A percentile compares a stretch with the other conserved stretches of the same genome.
These are phyloP conservation scores for Helichrysum umbraculigerum DNA, from an alignment of 129 eudicot genomes.

Conservation along the genomic window DNA sequence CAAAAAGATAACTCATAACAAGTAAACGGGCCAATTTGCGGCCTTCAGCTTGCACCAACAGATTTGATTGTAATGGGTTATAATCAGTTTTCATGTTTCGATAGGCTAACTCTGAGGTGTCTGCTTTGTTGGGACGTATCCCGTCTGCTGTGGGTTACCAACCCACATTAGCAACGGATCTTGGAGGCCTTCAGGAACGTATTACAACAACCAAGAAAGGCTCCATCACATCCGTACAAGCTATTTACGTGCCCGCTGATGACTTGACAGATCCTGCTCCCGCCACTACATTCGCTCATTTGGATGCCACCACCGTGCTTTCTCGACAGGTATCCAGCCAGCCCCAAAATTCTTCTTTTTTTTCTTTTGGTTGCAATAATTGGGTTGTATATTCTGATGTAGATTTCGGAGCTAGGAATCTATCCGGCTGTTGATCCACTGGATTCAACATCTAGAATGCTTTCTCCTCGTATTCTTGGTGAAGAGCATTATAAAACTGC, in stretches of 20 bases:
- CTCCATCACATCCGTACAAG: conserved; percentile 96
- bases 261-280: conserved; percentile 99
- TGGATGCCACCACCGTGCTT: conserved; percentile 99
- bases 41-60: neutral
- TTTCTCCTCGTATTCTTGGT: conserved; percentile 88
- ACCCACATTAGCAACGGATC: conserved; percentile 97
- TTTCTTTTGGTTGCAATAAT: neutral
- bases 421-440: conserved; percentile 98
- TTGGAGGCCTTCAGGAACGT: conserved; percentile 99
- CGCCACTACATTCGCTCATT: conserved; percentile 98
- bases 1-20: neutral
- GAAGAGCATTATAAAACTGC: conserved; percentile 91
- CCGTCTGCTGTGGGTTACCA: conserved; percentile 99
- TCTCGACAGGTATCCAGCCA: conserved; percentile 70
- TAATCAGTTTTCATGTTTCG: conserved; percentile 10
- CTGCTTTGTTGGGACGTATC: conserved; percentile 98
- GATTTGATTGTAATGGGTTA: neutral
- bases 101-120: conserved; percentile 99
- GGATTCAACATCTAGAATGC: conserved; percentile 97
- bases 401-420: conserved; percentile 97
- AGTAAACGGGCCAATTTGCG: neutral
- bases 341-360: no score
- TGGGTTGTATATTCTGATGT: conserved; percentile 1
- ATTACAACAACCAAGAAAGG: conserved; percentile 97
- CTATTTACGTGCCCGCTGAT: conserved; percentile 99